phyloP scores from a whole-genome alignment of 2,329 filamentous ascomycete genomes.

The Trichophyton mentagrophytes region DNA sequence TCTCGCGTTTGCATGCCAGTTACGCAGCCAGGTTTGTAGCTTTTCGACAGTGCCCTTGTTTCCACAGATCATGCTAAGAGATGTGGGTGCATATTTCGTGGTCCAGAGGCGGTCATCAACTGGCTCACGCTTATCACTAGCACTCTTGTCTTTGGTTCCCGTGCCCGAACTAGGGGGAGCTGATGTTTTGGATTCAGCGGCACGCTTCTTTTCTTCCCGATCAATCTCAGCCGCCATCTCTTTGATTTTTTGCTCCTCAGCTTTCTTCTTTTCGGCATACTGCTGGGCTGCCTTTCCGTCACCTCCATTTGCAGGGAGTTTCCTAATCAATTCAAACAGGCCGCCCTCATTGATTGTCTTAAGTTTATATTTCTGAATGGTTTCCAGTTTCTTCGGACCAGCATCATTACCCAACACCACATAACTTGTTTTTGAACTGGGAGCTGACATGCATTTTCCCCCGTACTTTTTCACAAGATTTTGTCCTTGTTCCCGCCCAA shows the following conservation, averaged over 20 bases:
- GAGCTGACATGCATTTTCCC: slow-evolving; percentile 72
- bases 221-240: slow-evolving; percentile 77
- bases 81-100: slow-evolving; percentile 81
- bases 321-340: slow-evolving; percentile 70
- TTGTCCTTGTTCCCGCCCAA: slow-evolving; percentile 75
- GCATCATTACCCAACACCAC: slow-evolving; percentile 86
- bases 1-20: slow-evolving; percentile 67
- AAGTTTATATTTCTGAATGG: slow-evolving; percentile 64
- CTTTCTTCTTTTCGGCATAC: slow-evolving; percentile 68
- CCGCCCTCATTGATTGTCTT: slow-evolving; percentile 93
- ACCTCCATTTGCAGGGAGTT: slow-evolving; percentile 73
- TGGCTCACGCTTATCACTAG: slow-evolving; percentile 24
- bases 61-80: slow-evolving; percentile 78
- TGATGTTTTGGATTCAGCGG: slow-evolving; percentile 38
- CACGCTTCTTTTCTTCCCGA: slow-evolving; percentile 51
- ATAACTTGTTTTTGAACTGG: slow-evolving; percentile 87
- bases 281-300: slow-evolving; percentile 78
- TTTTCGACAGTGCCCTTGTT: slow-evolving; percentile 87
- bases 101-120: slow-evolving; percentile 68
- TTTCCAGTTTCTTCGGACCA: slow-evolving; percentile 81
- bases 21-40: slow-evolving; percentile 73
- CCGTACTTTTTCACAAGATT: slow-evolving; percentile 84
- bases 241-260: slow-evolving; percentile 71
- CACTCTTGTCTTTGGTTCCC: slow-evolving; percentile 18
- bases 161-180: slow-evolving; percentile 27